phyloP scores from a whole-genome alignment of 306 rosid genomes.

The Lagenaria siceraria region DNA sequence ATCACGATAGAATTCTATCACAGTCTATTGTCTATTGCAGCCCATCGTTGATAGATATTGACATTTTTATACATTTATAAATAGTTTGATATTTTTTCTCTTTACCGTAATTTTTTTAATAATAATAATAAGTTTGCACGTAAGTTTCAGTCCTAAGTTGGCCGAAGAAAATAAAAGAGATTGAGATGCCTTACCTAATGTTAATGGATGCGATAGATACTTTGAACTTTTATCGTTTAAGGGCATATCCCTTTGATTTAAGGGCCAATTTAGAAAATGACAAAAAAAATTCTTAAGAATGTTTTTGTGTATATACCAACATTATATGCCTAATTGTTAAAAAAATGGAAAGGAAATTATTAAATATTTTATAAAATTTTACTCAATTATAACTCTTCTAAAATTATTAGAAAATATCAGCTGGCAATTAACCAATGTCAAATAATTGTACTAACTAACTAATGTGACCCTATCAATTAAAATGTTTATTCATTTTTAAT shows the following conservation, averaged over 20 bases:
- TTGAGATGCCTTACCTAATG: not conserved
- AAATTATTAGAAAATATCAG: not conserved
- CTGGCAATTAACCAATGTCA: not conserved
- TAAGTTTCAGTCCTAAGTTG: not conserved
- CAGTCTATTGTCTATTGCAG: too few species aligned
- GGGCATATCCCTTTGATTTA: not conserved
- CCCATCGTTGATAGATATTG: too few species aligned
- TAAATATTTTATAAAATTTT: not conserved
- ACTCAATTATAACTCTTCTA: not conserved
- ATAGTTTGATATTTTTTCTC: too few species aligned
- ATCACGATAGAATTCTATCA: too few species aligned
- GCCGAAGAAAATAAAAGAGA: not conserved
- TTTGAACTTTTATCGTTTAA: not conserved
- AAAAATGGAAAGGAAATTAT: not conserved
- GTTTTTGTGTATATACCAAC: not conserved
- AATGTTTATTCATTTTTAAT: too few species aligned
- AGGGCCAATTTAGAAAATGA: not conserved
- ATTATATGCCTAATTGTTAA: not conserved
- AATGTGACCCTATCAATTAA: not conserved
- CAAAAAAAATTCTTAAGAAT: not conserved
- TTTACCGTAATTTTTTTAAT: too few species aligned
- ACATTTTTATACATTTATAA: too few species aligned
- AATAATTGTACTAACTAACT: not conserved
- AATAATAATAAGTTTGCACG: not conserved
- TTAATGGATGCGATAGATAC: not conserved